Evolutionary conservation across 2,329 filamentous ascomycete genomes (phyloP).

Genomic region (Clonostachys chloroleuca): DNA sequence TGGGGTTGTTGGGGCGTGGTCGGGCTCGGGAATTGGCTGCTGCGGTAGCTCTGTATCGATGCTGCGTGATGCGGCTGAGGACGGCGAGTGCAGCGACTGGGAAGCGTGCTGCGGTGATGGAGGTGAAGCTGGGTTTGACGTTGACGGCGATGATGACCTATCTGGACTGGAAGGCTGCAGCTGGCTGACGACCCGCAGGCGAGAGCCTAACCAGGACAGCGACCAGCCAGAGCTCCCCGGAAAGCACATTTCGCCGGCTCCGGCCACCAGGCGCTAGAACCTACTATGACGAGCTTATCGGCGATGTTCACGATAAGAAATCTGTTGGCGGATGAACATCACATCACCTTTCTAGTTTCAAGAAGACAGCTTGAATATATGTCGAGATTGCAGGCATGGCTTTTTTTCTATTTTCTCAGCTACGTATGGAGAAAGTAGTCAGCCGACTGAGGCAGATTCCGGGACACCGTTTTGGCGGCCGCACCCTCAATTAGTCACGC

Average conservation of each 20-base stretch:
- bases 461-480: no score
- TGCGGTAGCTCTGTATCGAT: not conserved
- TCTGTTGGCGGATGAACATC: no score
- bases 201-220: slow-evolving; percentile 2
- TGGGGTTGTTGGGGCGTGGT: not conserved
- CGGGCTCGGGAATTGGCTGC: not conserved
- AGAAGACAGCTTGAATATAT: no score
- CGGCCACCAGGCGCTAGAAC: not conserved
- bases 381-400: no score
- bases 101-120: not conserved
- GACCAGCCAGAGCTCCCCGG: slow-evolving; percentile 2
- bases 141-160: not conserved
- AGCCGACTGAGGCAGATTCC: no score
- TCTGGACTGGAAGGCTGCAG: slow-evolving; percentile 5
- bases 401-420: no score
- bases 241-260: slow-evolving; percentile 4
- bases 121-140: not conserved
- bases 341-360: no score
- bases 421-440: no score
- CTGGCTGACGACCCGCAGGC: slow-evolving; percentile 3
- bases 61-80: slow-evolving; percentile 5
- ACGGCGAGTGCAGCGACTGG: slow-evolving; percentile 1
- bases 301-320: no score
- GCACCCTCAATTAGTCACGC: no score
- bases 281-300: no score